Base-by-base conservation (phyloP, 768 basidiomycete genomes). In the Tulasnella sp. region DNA sequence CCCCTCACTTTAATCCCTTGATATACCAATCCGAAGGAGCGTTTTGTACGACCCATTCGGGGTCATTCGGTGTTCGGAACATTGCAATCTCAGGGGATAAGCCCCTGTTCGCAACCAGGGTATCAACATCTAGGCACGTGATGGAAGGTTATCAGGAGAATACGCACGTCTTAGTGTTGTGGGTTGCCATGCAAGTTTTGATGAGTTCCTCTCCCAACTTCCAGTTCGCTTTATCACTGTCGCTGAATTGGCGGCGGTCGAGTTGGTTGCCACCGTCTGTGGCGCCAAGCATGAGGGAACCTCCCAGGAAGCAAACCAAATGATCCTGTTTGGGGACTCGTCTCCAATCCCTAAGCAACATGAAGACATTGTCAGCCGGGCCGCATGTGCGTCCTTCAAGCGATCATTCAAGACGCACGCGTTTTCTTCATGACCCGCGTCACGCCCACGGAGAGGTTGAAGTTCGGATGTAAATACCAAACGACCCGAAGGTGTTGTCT, bases 261-360 rank as follows among this genome's bases (percentile, higher is more conserved):
- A 77, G 71, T 39, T 55, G n/a, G 13, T 87, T 83, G 4, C 84
- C 84, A 0, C 91, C 88, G 9, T 92, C 91, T 1, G 93, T 93
- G 16, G 94, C 93, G 20, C 96, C 95, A 3, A 99, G 89, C 87
- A 99, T 90, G 77, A 99, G 88, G 0, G 93, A 93, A 2, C 95
- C 96, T n/a, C 92, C 95, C 42, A 99, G 86, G 89, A 98, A 99
- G 84, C 96, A 98, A 3, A 93, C 95, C 42, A 99, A 89, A 83
- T 98, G 96, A 83, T 99, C 96, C 85, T 98, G 96, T 83, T 98
- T 97, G 9, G 93, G 93, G 9, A 87, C 87, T 40, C 93, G 85
- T 20, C 88, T 88, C 94, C 93, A 96, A 42, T 86, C 85, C 29
- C 94, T 94, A 80, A 32, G 16, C 75, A 23, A 70, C 32, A 35